phyloP scores from a whole-genome alignment of 2,329 filamentous ascomycete species.

The Colletotrichum cereale region DNA sequence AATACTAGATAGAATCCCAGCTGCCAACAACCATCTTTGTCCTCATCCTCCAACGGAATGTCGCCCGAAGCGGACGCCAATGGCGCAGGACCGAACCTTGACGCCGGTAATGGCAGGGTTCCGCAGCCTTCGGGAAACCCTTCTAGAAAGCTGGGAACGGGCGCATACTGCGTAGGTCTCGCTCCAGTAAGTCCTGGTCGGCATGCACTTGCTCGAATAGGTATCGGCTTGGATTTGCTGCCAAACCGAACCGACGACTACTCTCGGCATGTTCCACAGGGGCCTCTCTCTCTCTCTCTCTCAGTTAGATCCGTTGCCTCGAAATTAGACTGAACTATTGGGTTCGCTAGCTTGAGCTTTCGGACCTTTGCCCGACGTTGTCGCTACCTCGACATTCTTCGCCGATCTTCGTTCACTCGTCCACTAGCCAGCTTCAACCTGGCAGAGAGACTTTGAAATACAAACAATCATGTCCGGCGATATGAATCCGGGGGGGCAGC shows the following conservation, averaged over 20 bases:
- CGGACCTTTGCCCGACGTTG: not conserved
- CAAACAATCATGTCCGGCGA: not conserved
- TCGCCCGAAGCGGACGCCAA: not conserved
- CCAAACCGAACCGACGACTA: constrained; percentile 5
- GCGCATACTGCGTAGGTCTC: constrained; percentile 13
- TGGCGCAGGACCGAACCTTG: not conserved
- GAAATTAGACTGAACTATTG: constrained; percentile 3
- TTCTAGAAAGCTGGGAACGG: constrained; percentile 32
- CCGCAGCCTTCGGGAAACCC: constrained; percentile 1
- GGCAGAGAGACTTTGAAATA: not conserved
- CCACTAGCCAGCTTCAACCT: not conserved
- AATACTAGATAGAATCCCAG: not conserved
- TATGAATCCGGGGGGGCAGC: not conserved
- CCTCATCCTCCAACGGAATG: not conserved
- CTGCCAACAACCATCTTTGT: not conserved
- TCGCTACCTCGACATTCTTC: not conserved
- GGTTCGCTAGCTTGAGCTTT: not conserved
- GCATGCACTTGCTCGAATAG: constrained; percentile 17
- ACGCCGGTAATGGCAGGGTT: constrained; percentile 7
- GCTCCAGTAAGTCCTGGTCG: not conserved
- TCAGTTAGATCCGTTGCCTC: constrained; percentile 11
- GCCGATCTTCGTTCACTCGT: not conserved
- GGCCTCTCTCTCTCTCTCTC: not conserved
- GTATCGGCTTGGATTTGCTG: constrained; percentile 7
- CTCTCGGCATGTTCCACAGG: constrained; percentile 7